phyloP scores from a whole-genome alignment of 2,329 filamentous ascomycete genomes.

The Phialophora macrospora region DNA sequence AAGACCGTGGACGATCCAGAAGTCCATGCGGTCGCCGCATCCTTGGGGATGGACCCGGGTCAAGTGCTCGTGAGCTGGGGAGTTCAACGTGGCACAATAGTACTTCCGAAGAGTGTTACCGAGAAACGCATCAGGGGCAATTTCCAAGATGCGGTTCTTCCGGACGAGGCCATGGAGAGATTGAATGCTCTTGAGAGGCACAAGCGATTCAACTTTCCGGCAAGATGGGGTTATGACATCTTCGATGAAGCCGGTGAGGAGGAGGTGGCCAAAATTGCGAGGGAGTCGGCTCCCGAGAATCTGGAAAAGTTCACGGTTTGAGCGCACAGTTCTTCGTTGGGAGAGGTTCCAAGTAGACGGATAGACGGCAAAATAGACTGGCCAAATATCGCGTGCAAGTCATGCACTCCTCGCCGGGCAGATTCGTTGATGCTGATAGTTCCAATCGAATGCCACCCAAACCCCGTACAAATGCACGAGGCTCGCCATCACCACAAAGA shows the following conservation, averaged over 20 bases:
- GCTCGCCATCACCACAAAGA: constrained; percentile 49
- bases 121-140: constrained; percentile 58
- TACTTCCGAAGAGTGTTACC: constrained; percentile 62
- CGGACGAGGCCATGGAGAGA: constrained; percentile 44
- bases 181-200: constrained; percentile 46
- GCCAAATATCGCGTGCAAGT: neutral
- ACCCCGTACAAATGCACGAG: constrained; percentile 49
- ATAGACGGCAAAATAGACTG: neutral
- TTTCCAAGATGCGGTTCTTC: constrained; percentile 49
- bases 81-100: constrained; percentile 59
- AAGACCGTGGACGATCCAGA: constrained; percentile 67
- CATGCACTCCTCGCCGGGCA: constrained; percentile 27
- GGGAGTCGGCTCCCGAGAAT: constrained; percentile 30
- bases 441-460: constrained; percentile 44
- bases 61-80: constrained; percentile 62
- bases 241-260: constrained; percentile 47
- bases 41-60: constrained; percentile 63
- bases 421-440: constrained; percentile 39
- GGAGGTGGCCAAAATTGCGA: constrained; percentile 40
- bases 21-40: constrained; percentile 67
- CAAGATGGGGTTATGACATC: constrained; percentile 46
- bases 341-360: neutral
- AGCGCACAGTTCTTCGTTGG: neutral
- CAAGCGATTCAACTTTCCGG: constrained; percentile 47
- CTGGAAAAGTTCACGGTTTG: constrained; percentile 33